Conservation (phyloP, 2,329 filamentous ascomycete species). For the Pseudopithomyces maydicus region DNA sequence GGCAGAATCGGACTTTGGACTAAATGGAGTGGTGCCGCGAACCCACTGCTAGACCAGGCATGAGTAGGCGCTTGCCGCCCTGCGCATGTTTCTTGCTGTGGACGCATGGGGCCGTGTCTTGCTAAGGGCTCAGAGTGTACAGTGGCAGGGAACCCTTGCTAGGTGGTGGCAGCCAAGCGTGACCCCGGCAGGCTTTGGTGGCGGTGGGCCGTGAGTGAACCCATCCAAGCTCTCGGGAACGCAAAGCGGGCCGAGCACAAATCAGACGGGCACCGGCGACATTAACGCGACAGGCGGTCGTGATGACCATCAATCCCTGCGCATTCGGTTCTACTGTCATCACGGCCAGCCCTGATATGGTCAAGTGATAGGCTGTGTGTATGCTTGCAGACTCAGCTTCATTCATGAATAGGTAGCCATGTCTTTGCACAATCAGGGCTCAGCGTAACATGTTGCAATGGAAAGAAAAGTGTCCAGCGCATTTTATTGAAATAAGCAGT, state of each 20-base stretch:
- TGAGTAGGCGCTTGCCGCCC: constrained; percentile 37
- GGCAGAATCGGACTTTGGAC: constrained; percentile 45
- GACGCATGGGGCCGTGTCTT: constrained; percentile 33
- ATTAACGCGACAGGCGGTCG: constrained; percentile 21
- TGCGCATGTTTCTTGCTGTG: constrained; percentile 39
- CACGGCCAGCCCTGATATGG: constrained; percentile 6
- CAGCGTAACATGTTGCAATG: background rate
- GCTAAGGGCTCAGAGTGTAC: constrained; percentile 27
- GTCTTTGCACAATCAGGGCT: constrained; percentile 6
- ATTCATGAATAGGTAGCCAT: background rate
- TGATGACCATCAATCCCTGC: constrained; percentile 27
- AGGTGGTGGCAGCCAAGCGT: constrained; percentile 1
- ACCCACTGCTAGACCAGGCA: constrained; percentile 14
- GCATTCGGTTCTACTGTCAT: constrained; percentile 16
- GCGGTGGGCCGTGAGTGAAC: constrained; percentile 31
- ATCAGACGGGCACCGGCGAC: constrained; percentile 33
- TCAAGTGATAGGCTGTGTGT: constrained; percentile 17
- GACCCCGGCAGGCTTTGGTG: constrained; percentile 7
- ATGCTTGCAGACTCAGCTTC: constrained; percentile 2
- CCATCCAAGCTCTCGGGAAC: constrained; percentile 37
- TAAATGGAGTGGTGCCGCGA: constrained; percentile 24
- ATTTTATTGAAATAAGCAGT: constrained; percentile 16
- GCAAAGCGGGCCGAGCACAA: constrained; percentile 41
- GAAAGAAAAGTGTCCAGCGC: background rate
- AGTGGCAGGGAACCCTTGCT: constrained; percentile 18